Evolutionary conservation across 2,329 filamentous ascomycete species (phyloP).

Genomic region (Hymenoscyphus fraxineus): DNA sequence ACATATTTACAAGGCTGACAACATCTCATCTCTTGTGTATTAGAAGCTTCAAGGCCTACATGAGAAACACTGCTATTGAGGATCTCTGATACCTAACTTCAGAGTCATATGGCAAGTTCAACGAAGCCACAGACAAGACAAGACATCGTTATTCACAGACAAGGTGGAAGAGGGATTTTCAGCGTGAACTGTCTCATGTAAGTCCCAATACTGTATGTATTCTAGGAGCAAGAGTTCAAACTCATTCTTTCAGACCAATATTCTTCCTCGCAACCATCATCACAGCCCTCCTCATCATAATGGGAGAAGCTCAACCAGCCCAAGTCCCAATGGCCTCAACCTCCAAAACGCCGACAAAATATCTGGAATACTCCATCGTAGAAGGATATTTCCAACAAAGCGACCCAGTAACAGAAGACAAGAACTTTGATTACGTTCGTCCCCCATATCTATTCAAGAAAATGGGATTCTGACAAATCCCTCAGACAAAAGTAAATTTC

Average conservation of each 20-base stretch:
- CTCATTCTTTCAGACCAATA: constrained; percentile 20
- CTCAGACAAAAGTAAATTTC: constrained; percentile 57
- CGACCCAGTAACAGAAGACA: constrained; percentile 51
- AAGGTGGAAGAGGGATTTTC: not conserved
- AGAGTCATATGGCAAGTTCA: constrained; percentile 7
- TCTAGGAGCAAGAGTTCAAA: not conserved
- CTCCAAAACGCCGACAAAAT: constrained; percentile 25
- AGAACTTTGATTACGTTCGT: constrained; percentile 61
- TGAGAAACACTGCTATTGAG: not conserved
- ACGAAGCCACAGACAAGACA: not conserved
- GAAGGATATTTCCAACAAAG: constrained; percentile 64
- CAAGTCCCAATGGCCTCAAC: not conserved
- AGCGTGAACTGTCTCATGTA: constrained; percentile 14
- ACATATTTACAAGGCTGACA: not conserved
- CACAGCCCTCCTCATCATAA: constrained; percentile 25
- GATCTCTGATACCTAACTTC: not conserved
- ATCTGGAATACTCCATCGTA: constrained; percentile 52
- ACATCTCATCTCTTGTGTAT: not conserved
- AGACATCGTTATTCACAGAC: not conserved
- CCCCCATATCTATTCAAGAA: no score
- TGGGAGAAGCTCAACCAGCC: constrained; percentile 20
- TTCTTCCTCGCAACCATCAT: constrained; percentile 27
- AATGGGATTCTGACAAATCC: not conserved
- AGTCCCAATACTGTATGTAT: not conserved
- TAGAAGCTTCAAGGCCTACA: not conserved